These are phyloP conservation scores for Salvia hispanica DNA, from an alignment of 257 asterid species.

Conservation along the genomic window DNA sequence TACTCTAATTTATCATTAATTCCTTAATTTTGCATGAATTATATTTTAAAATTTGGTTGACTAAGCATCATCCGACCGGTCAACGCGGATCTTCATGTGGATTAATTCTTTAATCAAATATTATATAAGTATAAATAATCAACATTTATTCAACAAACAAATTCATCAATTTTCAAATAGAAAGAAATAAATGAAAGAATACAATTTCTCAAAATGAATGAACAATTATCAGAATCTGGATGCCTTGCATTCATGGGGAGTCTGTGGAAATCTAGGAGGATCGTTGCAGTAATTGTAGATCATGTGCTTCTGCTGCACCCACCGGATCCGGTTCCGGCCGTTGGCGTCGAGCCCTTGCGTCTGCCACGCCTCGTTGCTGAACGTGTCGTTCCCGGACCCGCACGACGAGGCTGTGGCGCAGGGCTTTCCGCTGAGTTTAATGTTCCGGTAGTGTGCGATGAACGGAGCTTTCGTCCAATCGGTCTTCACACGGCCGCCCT, in stretches of 20 bases:
- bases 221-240: constrained; percentile 32
- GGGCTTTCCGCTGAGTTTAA: too few species aligned
- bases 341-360: constrained; percentile 39
- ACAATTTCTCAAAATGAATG: not conserved
- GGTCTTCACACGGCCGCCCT: constrained; percentile 18
- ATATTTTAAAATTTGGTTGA: too few species aligned
- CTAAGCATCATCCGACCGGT: too few species aligned
- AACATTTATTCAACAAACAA: too few species aligned
- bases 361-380: constrained; percentile 21
- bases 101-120: too few species aligned
- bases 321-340: constrained; percentile 47
- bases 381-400: not conserved
- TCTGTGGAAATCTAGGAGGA: constrained; percentile 41
- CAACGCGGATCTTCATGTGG: too few species aligned
- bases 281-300: constrained; percentile 56
- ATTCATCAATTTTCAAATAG: too few species aligned
- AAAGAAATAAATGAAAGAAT: too few species aligned
- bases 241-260: constrained; percentile 45
- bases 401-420: too few species aligned
- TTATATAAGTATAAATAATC: too few species aligned
- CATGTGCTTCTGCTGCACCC: constrained; percentile 52
- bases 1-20: too few species aligned
- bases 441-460: not conserved
- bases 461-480: constrained; percentile 22
- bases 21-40: too few species aligned